Percentiles rank a stretch among this genome's conserved stretches.
phyloP scores from a whole-genome alignment of 2,329 filamentous ascomycete genomes.

The Hymenoscyphus infarciens region DNA sequence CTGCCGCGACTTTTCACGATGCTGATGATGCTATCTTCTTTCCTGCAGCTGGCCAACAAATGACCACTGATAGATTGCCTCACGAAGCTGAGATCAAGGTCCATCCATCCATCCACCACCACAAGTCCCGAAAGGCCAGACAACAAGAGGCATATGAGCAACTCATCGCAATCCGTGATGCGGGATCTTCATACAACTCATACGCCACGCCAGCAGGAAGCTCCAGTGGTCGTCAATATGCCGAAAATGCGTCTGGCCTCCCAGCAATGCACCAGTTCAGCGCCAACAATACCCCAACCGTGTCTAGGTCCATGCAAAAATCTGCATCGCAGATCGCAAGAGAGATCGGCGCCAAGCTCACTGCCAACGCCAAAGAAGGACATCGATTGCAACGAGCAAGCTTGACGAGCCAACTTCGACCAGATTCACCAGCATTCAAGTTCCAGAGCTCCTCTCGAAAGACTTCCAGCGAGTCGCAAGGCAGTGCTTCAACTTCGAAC shows the following conservation, averaged over 20 bases:
- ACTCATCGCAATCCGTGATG: not conserved
- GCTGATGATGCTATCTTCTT: constrained; percentile 4
- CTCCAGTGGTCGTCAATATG: not conserved
- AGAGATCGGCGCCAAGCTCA: not conserved
- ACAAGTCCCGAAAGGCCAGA: not conserved
- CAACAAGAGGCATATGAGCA: not conserved
- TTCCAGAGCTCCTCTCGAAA: not conserved
- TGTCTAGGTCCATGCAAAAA: not conserved
- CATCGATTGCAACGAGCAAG: not conserved
- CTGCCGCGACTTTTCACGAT: constrained; percentile 1
- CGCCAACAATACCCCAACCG: not conserved
- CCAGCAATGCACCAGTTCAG: not conserved
- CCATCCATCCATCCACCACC: not conserved
- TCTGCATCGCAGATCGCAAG: not conserved
- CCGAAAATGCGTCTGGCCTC: not conserved
- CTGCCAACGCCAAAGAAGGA: not conserved
- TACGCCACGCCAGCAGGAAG: not conserved
- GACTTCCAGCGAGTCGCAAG: not conserved
- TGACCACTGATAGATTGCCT: not conserved
- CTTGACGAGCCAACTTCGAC: not conserved
- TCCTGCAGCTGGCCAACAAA: not conserved
- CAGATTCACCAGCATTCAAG: not conserved
- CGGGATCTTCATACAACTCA: not conserved
- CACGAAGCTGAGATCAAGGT: not conserved
- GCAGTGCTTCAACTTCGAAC: not conserved